These are phyloP conservation scores for Mallotus japonicus DNA, from an alignment of 441 rosid genomes.

Conservation along the genomic window DNA sequence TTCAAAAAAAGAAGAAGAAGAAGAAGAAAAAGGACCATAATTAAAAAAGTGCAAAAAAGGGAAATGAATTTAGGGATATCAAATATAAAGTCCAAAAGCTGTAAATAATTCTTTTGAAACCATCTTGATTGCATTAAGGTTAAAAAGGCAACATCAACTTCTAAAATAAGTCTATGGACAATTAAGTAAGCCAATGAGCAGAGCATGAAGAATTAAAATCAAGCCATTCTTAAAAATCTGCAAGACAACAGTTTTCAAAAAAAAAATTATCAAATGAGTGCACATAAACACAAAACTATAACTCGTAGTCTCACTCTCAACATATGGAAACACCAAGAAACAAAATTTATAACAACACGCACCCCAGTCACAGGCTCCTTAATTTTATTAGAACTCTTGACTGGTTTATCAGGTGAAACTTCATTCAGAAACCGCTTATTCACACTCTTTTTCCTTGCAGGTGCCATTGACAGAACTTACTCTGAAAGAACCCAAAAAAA, in stretches of 20 bases:
- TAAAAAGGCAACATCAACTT: not conserved
- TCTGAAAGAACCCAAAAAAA: constrained; percentile 23
- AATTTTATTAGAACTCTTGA: constrained; percentile 46
- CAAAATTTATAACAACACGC: constrained; percentile 27
- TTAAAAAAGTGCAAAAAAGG: not conserved
- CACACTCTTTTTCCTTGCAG: constrained; percentile 69
- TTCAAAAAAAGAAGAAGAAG: not conserved
- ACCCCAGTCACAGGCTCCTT: constrained; percentile 48
- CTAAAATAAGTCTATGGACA: not conserved
- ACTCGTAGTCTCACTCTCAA: not conserved
- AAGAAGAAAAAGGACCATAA: not conserved
- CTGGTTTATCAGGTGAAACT: constrained; percentile 57
- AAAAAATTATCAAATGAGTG: not conserved
- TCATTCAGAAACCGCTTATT: constrained; percentile 65
- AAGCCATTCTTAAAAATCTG: not conserved
- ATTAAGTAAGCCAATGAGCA: not conserved
- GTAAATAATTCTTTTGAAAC: not conserved
- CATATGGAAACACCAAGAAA: not conserved
- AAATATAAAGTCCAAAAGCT: not conserved
- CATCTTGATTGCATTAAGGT: not conserved
- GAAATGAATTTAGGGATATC: not conserved
- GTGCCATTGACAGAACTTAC: constrained; percentile 53
- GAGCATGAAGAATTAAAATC: not conserved
- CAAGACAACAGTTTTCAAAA: not conserved
- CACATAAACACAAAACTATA: not conserved